Evolutionary conservation across 2,329 filamentous ascomycete genomes (phyloP), one percentile per base, ranked within the genome.

Genomic region (Diaporthe amygdali): DNA sequence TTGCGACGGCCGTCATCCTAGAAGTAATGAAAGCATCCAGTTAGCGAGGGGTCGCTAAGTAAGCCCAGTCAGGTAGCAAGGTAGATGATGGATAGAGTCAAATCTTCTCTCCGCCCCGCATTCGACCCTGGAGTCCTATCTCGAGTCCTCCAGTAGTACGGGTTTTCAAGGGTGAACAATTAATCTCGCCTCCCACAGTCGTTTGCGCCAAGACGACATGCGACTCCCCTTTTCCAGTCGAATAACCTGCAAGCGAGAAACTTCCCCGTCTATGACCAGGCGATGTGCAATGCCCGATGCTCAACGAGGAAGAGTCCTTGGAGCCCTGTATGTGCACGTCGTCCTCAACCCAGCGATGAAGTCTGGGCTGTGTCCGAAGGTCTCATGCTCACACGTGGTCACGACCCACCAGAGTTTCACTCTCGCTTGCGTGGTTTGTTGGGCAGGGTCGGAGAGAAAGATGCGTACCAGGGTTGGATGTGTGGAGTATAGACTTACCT

Each of bases 71-170:
- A 27, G 39, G 39, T 44, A 54, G 64, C 64, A 67, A 46, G 14
- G 27, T 44, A 54, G 25, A 66, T 54, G 22, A 67, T 54, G 64
- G 64, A 67, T 67, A 67, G 64, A 55, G 64, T 54, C 64, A 67
- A 54, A 27, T 67, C 51, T 54, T 67, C 64, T 54, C 64, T 67
- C 64, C 64, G 37, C 34, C 64, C 47, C 37, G 64, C 64, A 67
- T 67, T 67, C 64, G 49, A 46, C 64, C 25, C 49, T 20, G 47
- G 63, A 44, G 49, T 30, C 47, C 22, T 34, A 37, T 5, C 17
- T 12, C 8, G 47, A 2, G 2, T 5, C 34, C 47, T 37, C 64
- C 64, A 27, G 63, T 52, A 34, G 64, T 67, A 44, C 47, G 64
- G 64, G 25, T 22, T 67, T 47, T 67, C 64, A 67, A 67, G 64